Conservation (phyloP, 2,329 filamentous ascomycete species). For the Trichoderma afroharzianum region DNA sequence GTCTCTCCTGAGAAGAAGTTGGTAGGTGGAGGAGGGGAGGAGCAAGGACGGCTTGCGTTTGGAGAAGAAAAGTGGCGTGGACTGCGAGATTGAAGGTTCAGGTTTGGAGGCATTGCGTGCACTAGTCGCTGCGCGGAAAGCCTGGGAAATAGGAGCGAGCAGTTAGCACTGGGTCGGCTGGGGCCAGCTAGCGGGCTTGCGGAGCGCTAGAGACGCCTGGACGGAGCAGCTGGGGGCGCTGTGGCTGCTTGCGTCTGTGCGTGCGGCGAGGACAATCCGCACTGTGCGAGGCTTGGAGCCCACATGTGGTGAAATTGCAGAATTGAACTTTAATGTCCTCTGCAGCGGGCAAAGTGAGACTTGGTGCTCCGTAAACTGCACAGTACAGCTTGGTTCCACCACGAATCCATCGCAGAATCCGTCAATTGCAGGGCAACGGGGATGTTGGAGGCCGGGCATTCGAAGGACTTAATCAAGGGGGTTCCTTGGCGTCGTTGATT, state of each 20-base stretch:
- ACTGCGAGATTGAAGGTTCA: conserved; percentile 5
- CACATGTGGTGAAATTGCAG: neutral
- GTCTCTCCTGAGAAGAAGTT: neutral
- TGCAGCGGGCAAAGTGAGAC: neutral
- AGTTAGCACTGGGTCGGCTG: conserved; percentile 7
- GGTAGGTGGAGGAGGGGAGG: neutral
- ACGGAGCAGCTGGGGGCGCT: neutral
- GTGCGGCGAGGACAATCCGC: neutral
- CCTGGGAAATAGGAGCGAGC: neutral
- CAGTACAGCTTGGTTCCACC: neutral
- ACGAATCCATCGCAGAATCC: neutral
- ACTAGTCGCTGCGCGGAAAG: neutral
- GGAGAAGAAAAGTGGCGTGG: conserved; percentile 11
- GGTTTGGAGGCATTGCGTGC: neutral
- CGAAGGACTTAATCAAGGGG: neutral
- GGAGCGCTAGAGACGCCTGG: neutral
- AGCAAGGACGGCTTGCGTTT: neutral
- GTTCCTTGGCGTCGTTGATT: neutral
- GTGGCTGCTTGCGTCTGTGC: conserved; percentile 9
- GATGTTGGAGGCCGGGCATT: neutral
- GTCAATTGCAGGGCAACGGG: neutral
- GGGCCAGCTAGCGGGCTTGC: neutral
- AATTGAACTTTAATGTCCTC: too few relatives aligned
- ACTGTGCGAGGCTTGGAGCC: neutral
- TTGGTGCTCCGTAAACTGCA: neutral